Evolutionary conservation across 495 filamentous ascomycete species (phyloP), one percentile per base, ranked within the genome.

Genomic region (Xanthoparmelia taractica): DNA sequence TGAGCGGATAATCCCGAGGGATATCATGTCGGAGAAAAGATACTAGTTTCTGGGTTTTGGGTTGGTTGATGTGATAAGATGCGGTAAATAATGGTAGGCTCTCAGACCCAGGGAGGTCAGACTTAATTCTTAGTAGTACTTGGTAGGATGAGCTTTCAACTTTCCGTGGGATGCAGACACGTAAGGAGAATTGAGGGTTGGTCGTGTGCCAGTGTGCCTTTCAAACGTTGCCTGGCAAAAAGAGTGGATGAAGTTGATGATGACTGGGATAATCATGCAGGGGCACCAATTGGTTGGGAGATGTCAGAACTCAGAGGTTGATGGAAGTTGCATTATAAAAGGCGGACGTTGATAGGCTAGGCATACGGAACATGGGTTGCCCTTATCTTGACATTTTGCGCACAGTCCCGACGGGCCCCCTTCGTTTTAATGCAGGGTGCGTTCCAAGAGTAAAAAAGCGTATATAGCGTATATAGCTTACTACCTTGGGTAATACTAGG

Each of bases 101-200:
- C n/a, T n/a, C n/a, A n/a, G n/a, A n/a, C n/a, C n/a, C n/a, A n/a
- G n/a, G n/a, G n/a, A n/a, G n/a, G n/a, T n/a, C n/a, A n/a, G n/a
- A n/a, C n/a, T n/a, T n/a, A n/a, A n/a, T n/a, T n/a, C n/a, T n/a
- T n/a, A n/a, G n/a, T n/a, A n/a, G n/a, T n/a, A n/a, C 37, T 40
- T 40, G 37, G 37, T n/a, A n/a, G n/a, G n/a, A n/a, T n/a, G 37
- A 12, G 37, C 2, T 13, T 13, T 40, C 0, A 12, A 13, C 10
- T 12, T 20, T 20, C 15, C 43, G 60, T 62, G 60, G 60, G 60
- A 56, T 62, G 29, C 17, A 31, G 8, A 61, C 38, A 61, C 59
- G 59, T 61, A 61, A 61, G 2, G 48, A 55, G 59, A 55, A 61
- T 54, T 10, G 8, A 5, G 8, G 8, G 59, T 2, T 10, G 8